Conservation (phyloP, 495 filamentous ascomycete species). For the Xylaria bambusicola region DNA sequence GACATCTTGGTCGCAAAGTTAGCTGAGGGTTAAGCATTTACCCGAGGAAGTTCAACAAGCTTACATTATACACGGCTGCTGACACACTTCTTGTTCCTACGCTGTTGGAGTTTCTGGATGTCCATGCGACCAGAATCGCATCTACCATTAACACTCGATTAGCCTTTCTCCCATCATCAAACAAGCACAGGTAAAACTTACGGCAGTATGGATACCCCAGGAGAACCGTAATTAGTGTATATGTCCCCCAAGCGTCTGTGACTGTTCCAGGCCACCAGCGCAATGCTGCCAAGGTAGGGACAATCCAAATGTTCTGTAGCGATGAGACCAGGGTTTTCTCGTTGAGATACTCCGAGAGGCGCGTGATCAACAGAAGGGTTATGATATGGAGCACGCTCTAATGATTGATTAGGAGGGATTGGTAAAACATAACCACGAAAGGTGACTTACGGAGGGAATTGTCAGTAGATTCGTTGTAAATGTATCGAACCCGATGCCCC, state of each 20-base stretch:
- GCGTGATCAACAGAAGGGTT: conserved; percentile 54
- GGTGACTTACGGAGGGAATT: conserved; percentile 51
- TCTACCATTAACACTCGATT: conserved; percentile 26
- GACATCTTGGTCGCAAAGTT: conserved; percentile 48
- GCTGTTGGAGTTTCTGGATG: conserved; percentile 64
- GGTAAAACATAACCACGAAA: neutral
- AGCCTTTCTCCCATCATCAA: neutral
- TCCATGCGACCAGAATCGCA: conserved; percentile 67
- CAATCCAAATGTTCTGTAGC: conserved; percentile 57
- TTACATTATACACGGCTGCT: conserved; percentile 62
- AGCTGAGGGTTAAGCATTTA: neutral
- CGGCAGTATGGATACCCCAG: conserved; percentile 47
- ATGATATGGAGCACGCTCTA: conserved; percentile 51
- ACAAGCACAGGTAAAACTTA: conserved; percentile 7
- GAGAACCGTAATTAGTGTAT: conserved; percentile 54
- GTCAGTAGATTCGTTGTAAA: conserved; percentile 71
- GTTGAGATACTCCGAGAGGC: conserved; percentile 59
- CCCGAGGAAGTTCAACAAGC: neutral
- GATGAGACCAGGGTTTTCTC: conserved; percentile 57
- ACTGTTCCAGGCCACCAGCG: conserved; percentile 37
- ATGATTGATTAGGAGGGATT: neutral
- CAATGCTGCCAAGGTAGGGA: conserved; percentile 58
- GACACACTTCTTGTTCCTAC: conserved; percentile 69
- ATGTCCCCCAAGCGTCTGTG: conserved; percentile 53
- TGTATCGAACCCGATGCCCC: conserved; percentile 62